Conservation (phyloP, 345 rosid genomes). For the Populus alba region DNA sequence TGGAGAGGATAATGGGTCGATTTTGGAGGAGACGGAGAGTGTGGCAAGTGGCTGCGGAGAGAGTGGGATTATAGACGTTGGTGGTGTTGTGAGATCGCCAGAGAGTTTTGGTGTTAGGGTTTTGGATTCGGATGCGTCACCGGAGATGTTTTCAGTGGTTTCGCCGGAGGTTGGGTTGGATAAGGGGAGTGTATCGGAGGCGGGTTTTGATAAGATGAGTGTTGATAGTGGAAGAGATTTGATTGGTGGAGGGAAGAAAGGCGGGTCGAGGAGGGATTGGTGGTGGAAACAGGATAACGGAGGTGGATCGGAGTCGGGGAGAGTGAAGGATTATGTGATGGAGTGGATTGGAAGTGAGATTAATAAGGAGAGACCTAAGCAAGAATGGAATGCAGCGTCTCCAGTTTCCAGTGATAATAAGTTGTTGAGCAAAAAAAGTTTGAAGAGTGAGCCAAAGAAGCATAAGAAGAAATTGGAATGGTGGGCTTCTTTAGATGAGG, state of each 20-base stretch:
- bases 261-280: constrained; percentile 24
- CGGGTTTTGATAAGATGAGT: constrained; percentile 23
- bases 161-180: constrained; percentile 45
- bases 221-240: constrained; percentile 14
- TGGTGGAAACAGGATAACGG: constrained; percentile 45
- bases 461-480: constrained; percentile 24
- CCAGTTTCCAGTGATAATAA: constrained; percentile 29
- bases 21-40: constrained; percentile 65
- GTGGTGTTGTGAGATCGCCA: constrained; percentile 42
- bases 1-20: constrained; percentile 62
- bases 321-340: constrained; percentile 73
- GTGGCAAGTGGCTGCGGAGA: constrained; percentile 58
- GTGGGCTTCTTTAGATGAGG: constrained; percentile 33
- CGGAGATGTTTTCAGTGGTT: constrained; percentile 25
- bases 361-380: constrained; percentile 59
- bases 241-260: constrained; percentile 8
- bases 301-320: constrained; percentile 56
- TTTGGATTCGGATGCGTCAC: constrained; percentile 43
- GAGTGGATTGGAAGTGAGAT: constrained; percentile 84
- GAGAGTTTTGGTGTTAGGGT: constrained; percentile 45
- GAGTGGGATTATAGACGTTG: constrained; percentile 16
- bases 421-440: constrained; percentile 27
- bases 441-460: constrained; percentile 35
- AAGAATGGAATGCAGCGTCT: constrained; percentile 39
- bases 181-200: constrained; percentile 49